Conservation (phyloP, 495 filamentous ascomycete genomes). For the Tricharina praecox region DNA sequence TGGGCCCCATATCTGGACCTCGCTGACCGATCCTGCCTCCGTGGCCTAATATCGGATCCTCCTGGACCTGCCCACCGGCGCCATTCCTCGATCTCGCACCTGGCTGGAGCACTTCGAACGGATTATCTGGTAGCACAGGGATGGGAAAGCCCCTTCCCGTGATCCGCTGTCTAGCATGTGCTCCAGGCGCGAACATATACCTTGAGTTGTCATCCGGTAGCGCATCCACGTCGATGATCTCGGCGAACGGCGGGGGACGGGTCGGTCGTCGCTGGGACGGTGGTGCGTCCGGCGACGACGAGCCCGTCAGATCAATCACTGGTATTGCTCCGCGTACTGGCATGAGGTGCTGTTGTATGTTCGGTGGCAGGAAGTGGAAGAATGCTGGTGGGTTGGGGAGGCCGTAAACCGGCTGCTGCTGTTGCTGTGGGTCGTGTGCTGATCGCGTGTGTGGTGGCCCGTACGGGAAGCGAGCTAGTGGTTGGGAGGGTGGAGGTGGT, state of each 20-base stretch:
- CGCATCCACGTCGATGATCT: slow-evolving; percentile 25
- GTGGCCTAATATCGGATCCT: slow-evolving; percentile 23
- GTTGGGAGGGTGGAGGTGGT: neutral
- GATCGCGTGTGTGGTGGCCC: too few relatives aligned
- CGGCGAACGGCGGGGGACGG: neutral
- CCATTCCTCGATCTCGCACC: neutral
- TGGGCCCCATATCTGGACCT: slow-evolving; percentile 2
- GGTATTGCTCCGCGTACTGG: too few relatives aligned
- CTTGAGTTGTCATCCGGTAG: slow-evolving; percentile 9
- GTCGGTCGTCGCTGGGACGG: slow-evolving; percentile 1
- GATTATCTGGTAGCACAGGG: neutral
- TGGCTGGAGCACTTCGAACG: neutral
- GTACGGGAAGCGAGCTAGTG: neutral
- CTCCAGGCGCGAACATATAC: neutral
- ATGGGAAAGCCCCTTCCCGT: neutral
- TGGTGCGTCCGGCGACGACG: slow-evolving; percentile 21
- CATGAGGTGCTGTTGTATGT: too few relatives aligned
- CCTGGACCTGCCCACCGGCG: neutral
- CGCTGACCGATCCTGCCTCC: slow-evolving; percentile 16
- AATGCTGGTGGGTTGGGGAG: too few relatives aligned
- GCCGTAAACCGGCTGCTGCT: too few relatives aligned
- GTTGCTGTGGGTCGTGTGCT: too few relatives aligned
- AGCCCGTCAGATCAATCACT: slow-evolving; percentile 31
- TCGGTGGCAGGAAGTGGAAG: too few relatives aligned
- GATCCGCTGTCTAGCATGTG: neutral